Percentiles rank a stretch among this genome's conserved stretches.
phyloP scores from a whole-genome alignment of 106 monocot species.

The Hemerocallis citrina region DNA sequence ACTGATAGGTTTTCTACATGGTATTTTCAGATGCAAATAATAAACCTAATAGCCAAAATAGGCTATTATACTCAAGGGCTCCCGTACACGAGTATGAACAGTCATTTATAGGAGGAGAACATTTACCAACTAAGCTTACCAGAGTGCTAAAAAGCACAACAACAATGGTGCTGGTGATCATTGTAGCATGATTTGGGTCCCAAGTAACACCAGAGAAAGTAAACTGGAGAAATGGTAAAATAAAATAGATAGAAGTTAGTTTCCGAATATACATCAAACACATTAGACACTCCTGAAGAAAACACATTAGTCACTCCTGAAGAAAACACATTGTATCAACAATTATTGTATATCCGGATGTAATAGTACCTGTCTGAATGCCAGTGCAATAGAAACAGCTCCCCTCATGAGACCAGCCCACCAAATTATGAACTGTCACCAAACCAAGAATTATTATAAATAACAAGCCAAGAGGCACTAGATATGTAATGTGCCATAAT shows the following conservation, averaged over 20 bases:
- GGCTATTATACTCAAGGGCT: neutral
- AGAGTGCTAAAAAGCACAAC: slow-evolving; percentile 84
- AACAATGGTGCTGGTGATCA: slow-evolving; percentile 79
- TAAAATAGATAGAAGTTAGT: neutral
- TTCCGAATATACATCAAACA: neutral
- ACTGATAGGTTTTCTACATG: too few relatives aligned
- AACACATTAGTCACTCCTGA: neutral
- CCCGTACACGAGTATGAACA: neutral
- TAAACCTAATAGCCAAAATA: neutral
- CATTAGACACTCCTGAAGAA: neutral
- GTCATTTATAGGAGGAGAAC: too few relatives aligned
- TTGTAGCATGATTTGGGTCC: slow-evolving; percentile 72
- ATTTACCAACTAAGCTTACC: slow-evolving; percentile 21
- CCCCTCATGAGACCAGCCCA: slow-evolving; percentile 97
- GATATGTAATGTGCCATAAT: neutral
- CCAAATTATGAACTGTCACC: slow-evolving; percentile 78
- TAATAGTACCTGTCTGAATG: slow-evolving; percentile 57
- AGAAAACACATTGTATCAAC: too few relatives aligned
- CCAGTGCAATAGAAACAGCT: slow-evolving; percentile 82
- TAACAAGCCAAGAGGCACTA: neutral
- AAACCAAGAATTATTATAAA: too few relatives aligned
- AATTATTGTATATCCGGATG: neutral
- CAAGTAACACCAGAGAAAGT: slow-evolving; percentile 63
- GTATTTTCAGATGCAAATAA: neutral
- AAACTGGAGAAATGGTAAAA: slow-evolving; percentile 35